Conservation (phyloP, 495 filamentous ascomycete species). For the Penicillium diatomitis region DNA sequence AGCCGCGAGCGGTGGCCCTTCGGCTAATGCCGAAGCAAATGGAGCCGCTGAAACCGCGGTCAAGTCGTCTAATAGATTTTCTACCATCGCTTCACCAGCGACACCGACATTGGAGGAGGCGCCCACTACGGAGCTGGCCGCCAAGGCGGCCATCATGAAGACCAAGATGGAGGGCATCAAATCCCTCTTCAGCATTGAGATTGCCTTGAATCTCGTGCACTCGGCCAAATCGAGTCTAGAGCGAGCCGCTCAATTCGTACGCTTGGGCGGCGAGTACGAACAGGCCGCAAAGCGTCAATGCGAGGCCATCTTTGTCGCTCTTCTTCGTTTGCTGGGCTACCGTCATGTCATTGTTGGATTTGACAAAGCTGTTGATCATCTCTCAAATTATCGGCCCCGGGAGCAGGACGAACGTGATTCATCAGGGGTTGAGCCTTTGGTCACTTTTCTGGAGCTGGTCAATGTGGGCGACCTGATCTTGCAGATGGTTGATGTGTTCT, state of each 20-base stretch:
- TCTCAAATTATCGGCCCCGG: slow-evolving; percentile 84
- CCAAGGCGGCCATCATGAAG: slow-evolving; percentile 95
- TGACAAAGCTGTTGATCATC: slow-evolving; percentile 81
- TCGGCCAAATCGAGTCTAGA: slow-evolving; percentile 84
- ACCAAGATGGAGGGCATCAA: slow-evolving; percentile 86
- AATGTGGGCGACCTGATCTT: slow-evolving; percentile 97
- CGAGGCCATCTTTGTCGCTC: slow-evolving; percentile 73
- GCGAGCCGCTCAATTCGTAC: slow-evolving; percentile 71
- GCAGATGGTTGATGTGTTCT: slow-evolving; percentile 99
- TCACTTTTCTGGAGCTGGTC: slow-evolving; percentile 94
- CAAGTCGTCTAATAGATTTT: slow-evolving; percentile 44
- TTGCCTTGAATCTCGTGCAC: slow-evolving; percentile 83
- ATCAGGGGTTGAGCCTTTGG: slow-evolving; percentile 75
- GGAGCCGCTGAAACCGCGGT: slow-evolving; percentile 26
- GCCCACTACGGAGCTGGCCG: slow-evolving; percentile 84
- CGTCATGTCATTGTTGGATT: slow-evolving; percentile 89
- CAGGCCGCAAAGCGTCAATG: slow-evolving; percentile 85
- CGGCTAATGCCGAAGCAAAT: slow-evolving; percentile 24
- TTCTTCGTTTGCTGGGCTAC: slow-evolving; percentile 74
- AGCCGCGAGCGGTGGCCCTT: slow-evolving; percentile 22
- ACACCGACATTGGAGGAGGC: slow-evolving; percentile 50
- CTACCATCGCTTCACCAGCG: slow-evolving; percentile 37
- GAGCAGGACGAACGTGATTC: slow-evolving; percentile 65
- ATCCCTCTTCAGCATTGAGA: slow-evolving; percentile 90
- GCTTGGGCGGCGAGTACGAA: slow-evolving; percentile 67